Evolutionary conservation across 371 early-diverging fungal species (phyloP), one percentile per base, ranked within the genome.

Genomic region (Sporodiniella umbellata): DNA sequence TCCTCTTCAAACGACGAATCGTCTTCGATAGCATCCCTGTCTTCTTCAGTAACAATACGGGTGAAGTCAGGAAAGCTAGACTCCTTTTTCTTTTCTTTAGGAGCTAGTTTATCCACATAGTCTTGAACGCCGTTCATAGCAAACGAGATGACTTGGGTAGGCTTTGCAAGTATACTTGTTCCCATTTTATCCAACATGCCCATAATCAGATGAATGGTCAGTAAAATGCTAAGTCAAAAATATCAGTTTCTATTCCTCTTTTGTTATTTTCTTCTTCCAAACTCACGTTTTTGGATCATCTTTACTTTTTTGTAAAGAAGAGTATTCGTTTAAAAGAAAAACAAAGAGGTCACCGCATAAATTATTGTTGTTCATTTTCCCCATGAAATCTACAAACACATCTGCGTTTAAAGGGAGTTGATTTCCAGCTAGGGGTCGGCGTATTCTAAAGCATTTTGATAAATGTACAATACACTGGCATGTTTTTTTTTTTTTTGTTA

Each of bases 131-230:
- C 79, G 49, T 80, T 86, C 35, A 81, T 83, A 8, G 88, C 85
- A 71, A 95, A 87, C 7, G 80, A 75, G 37, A 95, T 66, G 21
- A 93, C 81, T 58, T 93, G 91, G 0, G 76, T 68, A n/a, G 87
- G 86, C 24, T 88, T 89, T 37, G 81, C 76, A 33, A 95, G 58
- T 33, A 93, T 83, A 6, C 76, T 69, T 23, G 92, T 87, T 0
- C 94, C 95, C 45, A 87, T 70, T 3, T 65, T 61, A 31, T 87
- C 83, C 40, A 86, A 69, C 81, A 91, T 80, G 21, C 60, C 73
- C 63, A 86, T 64, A 33, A 88, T 79, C 15, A 86, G 61, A 45
- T 84, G 74, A 4, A 82, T 63, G 38, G 64, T 74, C 18, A 75
- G 62, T 26, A 81, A 52, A 53, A 80, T 80, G 28, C 84, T 85